Conservation (phyloP, 2,329 filamentous ascomycete genomes). For the Fusarium sterilihyphosum region DNA sequence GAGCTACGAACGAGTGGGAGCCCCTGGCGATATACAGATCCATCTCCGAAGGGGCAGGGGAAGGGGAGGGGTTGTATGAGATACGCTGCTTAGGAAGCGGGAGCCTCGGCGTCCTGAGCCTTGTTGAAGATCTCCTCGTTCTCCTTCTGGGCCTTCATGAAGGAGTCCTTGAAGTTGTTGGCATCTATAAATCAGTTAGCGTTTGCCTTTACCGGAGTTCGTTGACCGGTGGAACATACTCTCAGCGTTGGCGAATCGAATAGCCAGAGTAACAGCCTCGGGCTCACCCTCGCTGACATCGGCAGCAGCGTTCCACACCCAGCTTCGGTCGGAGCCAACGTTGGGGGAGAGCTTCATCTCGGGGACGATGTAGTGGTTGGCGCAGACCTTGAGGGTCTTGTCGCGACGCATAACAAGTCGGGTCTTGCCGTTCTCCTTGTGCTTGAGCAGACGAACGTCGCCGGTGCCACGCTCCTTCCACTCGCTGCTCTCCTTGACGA, state of each 20-base stretch:
- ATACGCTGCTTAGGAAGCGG: slow-evolving; percentile 35
- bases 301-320: slow-evolving; percentile 98
- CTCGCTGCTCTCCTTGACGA: slow-evolving; percentile 88
- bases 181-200: slow-evolving; percentile 71
- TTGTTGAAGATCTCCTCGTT: slow-evolving; percentile 86
- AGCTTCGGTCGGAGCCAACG: slow-evolving; percentile 96
- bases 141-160: slow-evolving; percentile 95
- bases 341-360: slow-evolving; percentile 99
- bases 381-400: slow-evolving; percentile 99
- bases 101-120: slow-evolving; percentile 44
- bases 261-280: slow-evolving; percentile 94
- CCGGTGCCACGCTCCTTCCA: slow-evolving; percentile 99
- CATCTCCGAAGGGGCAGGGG: slow-evolving; percentile 25
- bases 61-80: slow-evolving; percentile 14
- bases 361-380: slow-evolving; percentile 98
- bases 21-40: slow-evolving; percentile 13
- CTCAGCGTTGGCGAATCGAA: slow-evolving; percentile 97
- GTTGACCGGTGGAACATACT: slow-evolving; percentile 68
- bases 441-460: slow-evolving; percentile 95
- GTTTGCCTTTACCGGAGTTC: not conserved
- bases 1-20: slow-evolving; percentile 28
- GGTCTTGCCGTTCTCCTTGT: slow-evolving; percentile 98
- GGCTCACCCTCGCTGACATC: slow-evolving; percentile 98
- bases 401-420: slow-evolving; percentile 98
- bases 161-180: slow-evolving; percentile 96